These are phyloP conservation scores for Mayamaea pseudoterrestris DNA, from an alignment of 108 stramenopile genomes.

Conservation along the genomic window DNA sequence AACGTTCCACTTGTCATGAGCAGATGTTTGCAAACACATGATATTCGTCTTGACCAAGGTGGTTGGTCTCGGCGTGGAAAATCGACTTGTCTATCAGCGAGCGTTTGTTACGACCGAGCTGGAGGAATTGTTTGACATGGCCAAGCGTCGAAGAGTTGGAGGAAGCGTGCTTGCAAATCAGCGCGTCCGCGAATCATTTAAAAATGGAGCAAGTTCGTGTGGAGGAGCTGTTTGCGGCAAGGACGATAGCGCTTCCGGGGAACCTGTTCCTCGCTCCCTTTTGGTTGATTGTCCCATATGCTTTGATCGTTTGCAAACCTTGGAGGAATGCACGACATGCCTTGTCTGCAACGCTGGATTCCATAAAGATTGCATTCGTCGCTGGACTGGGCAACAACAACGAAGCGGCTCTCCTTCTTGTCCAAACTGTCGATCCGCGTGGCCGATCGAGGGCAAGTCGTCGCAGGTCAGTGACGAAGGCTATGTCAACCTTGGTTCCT, in stretches of 20 bases:
- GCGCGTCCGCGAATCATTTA: constrained; percentile 8
- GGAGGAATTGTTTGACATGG: constrained; percentile 21
- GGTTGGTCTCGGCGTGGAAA: too few species aligned
- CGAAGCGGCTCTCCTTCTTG: constrained; percentile 15
- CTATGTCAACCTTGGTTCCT: constrained; percentile 20
- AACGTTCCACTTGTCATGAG: too few species aligned
- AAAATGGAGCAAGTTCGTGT: constrained; percentile 2
- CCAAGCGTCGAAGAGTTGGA: constrained; percentile 5
- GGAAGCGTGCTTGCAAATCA: constrained; percentile 21
- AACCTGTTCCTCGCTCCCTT: background rate
- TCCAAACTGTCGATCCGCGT: constrained; percentile 21
- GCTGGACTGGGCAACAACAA: constrained; percentile 9
- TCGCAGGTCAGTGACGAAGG: constrained; percentile 4
- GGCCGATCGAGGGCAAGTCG: constrained; percentile 9
- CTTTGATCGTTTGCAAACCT: constrained; percentile 18
- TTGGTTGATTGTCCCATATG: constrained; percentile 34
- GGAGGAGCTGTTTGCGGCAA: background rate
- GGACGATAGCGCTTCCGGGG: background rate
- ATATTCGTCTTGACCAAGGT: constrained; percentile 34
- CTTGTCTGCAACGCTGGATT: constrained; percentile 24
- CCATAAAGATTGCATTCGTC: constrained; percentile 10
- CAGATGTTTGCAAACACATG: constrained; percentile 39
- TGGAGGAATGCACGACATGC: constrained; percentile 10
- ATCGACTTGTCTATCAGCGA: too few species aligned
- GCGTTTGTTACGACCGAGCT: constrained; percentile 22